Evolutionary conservation across 495 filamentous ascomycete species (phyloP).

Genomic region (Aspergillus panamensis): DNA sequence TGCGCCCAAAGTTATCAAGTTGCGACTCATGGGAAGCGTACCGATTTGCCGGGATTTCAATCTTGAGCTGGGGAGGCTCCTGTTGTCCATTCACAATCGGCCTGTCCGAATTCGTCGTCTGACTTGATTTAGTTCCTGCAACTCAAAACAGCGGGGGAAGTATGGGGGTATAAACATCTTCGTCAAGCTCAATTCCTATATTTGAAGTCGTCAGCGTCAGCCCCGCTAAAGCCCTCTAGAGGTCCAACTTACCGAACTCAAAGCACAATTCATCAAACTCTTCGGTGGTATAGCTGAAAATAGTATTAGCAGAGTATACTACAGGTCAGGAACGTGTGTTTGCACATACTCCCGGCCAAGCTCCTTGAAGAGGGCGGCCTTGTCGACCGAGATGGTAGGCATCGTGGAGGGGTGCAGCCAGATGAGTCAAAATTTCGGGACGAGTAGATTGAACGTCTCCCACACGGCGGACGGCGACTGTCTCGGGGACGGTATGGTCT

Average conservation of each 20-base stretch:
- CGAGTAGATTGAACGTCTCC: conserved; percentile 6
- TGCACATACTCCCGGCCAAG: conserved; percentile 75
- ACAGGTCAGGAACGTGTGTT: not conserved
- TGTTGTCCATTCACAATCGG: conserved; percentile 74
- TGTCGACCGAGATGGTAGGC: conserved; percentile 94
- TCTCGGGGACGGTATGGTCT: not conserved
- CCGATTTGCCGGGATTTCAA: conserved; percentile 97
- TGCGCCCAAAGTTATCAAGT: not conserved
- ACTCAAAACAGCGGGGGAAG: not conserved
- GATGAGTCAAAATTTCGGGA: conserved; percentile 7
- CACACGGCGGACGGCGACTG: conserved; percentile 1
- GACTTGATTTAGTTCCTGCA: conserved; percentile 19
- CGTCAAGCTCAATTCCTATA: conserved; percentile 87
- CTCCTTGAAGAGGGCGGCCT: conserved; percentile 89
- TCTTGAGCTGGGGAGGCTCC: conserved; percentile 90
- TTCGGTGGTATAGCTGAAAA: conserved; percentile 74
- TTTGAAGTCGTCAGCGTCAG: conserved; percentile 34
- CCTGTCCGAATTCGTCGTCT: conserved; percentile 70
- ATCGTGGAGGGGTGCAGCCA: conserved; percentile 38
- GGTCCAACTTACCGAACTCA: conserved; percentile 71
- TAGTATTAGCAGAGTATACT: not conserved
- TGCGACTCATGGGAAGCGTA: conserved; percentile 28
- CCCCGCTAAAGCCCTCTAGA: conserved; percentile 24
- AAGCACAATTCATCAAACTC: conserved; percentile 98
- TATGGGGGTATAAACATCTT: conserved; percentile 61